Percentiles rank a stretch among this genome's conserved stretches.
Evolutionary conservation across 73 alveolate species (phyloP).

Genomic region (Paramecium caudatum): DNA sequence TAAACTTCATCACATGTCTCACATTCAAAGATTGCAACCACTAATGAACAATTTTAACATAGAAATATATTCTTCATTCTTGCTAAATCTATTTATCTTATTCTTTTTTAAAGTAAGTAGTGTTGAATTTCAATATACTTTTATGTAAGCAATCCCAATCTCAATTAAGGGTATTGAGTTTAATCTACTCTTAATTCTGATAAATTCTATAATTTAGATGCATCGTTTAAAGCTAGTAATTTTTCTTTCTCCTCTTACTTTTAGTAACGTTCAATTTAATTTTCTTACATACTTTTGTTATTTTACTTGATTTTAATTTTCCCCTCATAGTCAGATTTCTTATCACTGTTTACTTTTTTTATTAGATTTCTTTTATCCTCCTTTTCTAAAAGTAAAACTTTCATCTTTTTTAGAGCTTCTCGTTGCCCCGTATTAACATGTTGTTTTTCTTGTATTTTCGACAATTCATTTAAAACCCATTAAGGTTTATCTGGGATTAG

Average conservation of each 20-base stretch:
- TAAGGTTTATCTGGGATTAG: conserved; percentile 47
- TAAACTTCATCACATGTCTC: conserved; percentile 62
- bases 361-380: background rate
- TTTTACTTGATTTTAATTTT: background rate
- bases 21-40: conserved; percentile 71
- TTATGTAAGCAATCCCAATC: conserved; percentile 39
- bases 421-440: conserved; percentile 52
- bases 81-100: conserved; percentile 58
- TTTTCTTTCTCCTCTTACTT: conserved; percentile 39
- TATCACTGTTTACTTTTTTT: background rate
- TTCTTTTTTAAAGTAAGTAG: conserved; percentile 31
- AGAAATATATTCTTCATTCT: conserved; percentile 43
- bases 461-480: conserved; percentile 56
- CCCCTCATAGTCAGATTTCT: background rate
- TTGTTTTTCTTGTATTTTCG: conserved; percentile 5
- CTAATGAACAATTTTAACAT: conserved; percentile 61
- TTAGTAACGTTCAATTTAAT: background rate
- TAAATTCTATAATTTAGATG: background rate
- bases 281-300: background rate
- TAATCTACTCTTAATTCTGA: background rate
- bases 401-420: background rate
- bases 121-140: conserved; percentile 65
- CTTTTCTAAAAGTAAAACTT: background rate
- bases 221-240: background rate
- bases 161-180: background rate